Evolutionary conservation across 2,329 filamentous ascomycete species (phyloP).

Genomic region (Cladophialophora chaetospira): DNA sequence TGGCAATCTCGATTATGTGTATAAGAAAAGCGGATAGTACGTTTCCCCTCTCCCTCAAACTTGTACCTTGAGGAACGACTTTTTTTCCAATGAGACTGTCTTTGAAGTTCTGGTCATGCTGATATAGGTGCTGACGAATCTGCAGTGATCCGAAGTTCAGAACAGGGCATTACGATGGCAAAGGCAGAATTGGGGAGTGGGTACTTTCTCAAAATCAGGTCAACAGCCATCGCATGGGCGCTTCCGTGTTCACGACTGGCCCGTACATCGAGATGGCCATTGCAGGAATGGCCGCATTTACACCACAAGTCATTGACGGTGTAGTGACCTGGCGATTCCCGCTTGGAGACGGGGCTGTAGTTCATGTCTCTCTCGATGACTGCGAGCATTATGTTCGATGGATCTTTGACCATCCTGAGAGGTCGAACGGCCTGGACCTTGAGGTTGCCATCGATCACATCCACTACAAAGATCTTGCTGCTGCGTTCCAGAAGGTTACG

Average conservation of each 20-base stretch:
- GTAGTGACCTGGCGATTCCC: slow-evolving; percentile 48
- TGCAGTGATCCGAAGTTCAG: slow-evolving; percentile 49
- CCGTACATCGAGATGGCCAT: slow-evolving; percentile 36
- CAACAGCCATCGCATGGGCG: slow-evolving; percentile 33
- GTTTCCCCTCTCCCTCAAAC: too few species aligned
- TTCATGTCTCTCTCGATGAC: slow-evolving; percentile 51
- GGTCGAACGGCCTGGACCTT: slow-evolving; percentile 50
- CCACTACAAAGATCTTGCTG: slow-evolving; percentile 44
- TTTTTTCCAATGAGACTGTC: too few species aligned
- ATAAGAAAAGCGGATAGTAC: slow-evolving; percentile 54
- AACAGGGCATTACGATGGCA: slow-evolving; percentile 53
- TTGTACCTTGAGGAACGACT: too few species aligned
- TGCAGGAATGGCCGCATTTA: slow-evolving; percentile 42
- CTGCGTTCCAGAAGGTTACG: slow-evolving; percentile 48
- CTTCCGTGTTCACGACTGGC: slow-evolving; percentile 32
- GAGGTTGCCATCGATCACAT: slow-evolving; percentile 49
- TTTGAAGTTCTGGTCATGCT: too few species aligned
- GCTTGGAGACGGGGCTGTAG: slow-evolving; percentile 41
- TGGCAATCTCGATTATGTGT: slow-evolving; percentile 53
- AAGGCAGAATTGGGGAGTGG: slow-evolving; percentile 51
- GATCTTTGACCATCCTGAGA: slow-evolving; percentile 51
- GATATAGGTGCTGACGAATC: too few species aligned
- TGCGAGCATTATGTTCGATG: slow-evolving; percentile 52
- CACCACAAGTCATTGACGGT: slow-evolving; percentile 44
- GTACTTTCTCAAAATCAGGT: slow-evolving; percentile 46